Conservation (phyloP, 176 grass and related monocot species). For the Secale cereale region DNA sequence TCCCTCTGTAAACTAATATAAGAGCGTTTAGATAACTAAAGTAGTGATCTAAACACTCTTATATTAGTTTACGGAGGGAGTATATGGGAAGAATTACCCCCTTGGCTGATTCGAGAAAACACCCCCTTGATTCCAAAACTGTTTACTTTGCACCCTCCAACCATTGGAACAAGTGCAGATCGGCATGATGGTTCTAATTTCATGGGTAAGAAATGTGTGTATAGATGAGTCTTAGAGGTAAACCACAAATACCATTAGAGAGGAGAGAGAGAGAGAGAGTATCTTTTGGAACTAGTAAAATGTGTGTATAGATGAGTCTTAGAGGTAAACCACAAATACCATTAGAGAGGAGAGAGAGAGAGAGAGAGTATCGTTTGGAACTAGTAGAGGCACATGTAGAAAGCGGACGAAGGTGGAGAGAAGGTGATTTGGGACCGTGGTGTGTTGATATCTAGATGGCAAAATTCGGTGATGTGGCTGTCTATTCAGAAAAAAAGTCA, state of each 20-base stretch:
- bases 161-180: background rate
- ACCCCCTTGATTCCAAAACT: background rate
- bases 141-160: background rate
- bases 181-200: background rate
- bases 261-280: background rate
- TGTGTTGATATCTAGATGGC: background rate
- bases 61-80: too few relatives aligned
- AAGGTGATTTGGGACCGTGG: background rate
- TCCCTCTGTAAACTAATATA: too few relatives aligned
- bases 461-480: background rate
- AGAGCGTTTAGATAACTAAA: too few relatives aligned
- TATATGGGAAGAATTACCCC: background rate
- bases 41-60: too few relatives aligned
- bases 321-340: background rate
- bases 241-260: background rate
- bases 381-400: background rate
- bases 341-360: too few relatives aligned
- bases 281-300: background rate
- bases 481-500: background rate
- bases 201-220: background rate
- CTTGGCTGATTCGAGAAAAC: background rate
- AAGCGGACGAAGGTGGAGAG: background rate
- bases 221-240: background rate
- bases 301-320: background rate
- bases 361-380: background rate